Evolutionary conservation across 805 yeast genomes (phyloP), one percentile per base, ranked within the genome.

Genomic region (Clavispora carvajalis): DNA sequence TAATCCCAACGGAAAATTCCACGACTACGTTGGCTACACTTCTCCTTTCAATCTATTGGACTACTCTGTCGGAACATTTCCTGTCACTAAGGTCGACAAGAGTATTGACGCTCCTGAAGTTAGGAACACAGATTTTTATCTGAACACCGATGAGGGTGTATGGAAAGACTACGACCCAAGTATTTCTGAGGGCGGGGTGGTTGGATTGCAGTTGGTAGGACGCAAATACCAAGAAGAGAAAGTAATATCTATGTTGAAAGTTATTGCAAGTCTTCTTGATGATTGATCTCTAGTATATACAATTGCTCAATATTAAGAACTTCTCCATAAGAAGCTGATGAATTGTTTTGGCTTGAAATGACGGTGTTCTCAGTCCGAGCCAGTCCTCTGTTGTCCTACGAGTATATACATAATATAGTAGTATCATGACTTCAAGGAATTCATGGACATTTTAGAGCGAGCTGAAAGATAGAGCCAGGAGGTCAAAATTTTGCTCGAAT

Each of bases 131-230:
- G 53, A 64, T 34, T 43, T 43, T 11, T 54, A 62, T 49, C 71
- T 66, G 51, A 67, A 63, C 2, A 53, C 67, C 3, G 85, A 79
- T 37, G 50, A 58, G 33, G 57, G 61, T 22, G 55, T 67, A 37
- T 80, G 77, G 58, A 39, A 44, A 28, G 60, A 55, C 41, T 52
- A 62, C 58, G 71, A 77, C 46, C 73, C 82, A 1, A 70, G 62
- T 38, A 72, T 72, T 45, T 65, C 71, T 55, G 69, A 77, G 47
- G 82, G 80, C 4, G 76, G 80, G 40, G 81, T 87, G 0, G 80
- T 78, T 11, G 76, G 80, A 15, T 60, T 83, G n/a, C 88, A 82
- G 57, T 61, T 83, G 22, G 77, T 81, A 3, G 79, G 83, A n/a
- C 67, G 69, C 42, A 69, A 77, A 39, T 64, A 71, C 15, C 74